Percentiles rank a stretch among this genome's conserved stretches.
Evolutionary conservation across 2,329 filamentous ascomycete genomes (phyloP).

Genomic region (Bipolaris sorokiniana): DNA sequence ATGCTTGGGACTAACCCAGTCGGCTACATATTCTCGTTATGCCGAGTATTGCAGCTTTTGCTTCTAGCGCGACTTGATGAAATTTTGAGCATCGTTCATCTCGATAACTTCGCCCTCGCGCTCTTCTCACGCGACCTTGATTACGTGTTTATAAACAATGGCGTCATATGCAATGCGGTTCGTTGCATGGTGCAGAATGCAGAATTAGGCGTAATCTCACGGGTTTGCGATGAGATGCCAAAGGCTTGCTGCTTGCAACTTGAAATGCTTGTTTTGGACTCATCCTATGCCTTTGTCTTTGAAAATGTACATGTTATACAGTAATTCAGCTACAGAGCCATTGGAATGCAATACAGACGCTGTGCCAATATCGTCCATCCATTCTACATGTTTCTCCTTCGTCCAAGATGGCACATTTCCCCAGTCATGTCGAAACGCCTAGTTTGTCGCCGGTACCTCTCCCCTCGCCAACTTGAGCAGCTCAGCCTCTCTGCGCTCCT

Average conservation of each 20-base stretch:
- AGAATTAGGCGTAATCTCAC: neutral
- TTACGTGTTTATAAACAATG: neutral
- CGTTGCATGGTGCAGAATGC: neutral
- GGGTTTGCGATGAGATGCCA: neutral
- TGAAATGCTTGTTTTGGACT: neutral
- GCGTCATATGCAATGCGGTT: neutral
- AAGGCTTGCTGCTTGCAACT: neutral
- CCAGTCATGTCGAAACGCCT: neutral
- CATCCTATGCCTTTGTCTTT: neutral
- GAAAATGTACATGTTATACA: constrained; percentile 16
- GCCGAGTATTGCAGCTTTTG: neutral
- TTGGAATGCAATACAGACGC: constrained; percentile 1
- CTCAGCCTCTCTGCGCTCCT: constrained; percentile 67
- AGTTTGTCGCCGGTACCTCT: constrained; percentile 13
- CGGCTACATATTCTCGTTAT: constrained; percentile 66
- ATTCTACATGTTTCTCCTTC: neutral
- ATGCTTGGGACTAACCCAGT: constrained; percentile 87
- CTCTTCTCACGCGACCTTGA: neutral
- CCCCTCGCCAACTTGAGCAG: constrained; percentile 62
- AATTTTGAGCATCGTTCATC: neutral
- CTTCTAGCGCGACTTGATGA: neutral
- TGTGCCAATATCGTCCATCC: neutral
- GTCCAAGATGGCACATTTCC: neutral
- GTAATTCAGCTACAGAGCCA: constrained; percentile 1
- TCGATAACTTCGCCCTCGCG: neutral